Evolutionary conservation across 192 early-diverging fungal species (phyloP), one percentile per base, ranked within the genome.

Genomic region (Irineochytrium annulatum): DNA sequence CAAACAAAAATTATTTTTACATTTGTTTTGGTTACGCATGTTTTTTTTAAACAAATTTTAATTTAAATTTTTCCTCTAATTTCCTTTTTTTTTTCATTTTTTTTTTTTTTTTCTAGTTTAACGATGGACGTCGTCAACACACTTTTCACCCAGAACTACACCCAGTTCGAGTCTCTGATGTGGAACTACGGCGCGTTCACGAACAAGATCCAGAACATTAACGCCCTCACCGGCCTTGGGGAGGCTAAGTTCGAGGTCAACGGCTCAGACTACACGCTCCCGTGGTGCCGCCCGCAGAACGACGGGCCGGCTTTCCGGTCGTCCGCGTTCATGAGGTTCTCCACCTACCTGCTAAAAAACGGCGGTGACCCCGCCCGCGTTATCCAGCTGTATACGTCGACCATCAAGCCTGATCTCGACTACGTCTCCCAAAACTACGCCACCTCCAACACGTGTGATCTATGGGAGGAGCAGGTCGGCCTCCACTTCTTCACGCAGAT

Each of bases 401-500:
- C 76, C 16, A 76, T 89, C 49, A 69, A 71, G 34, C 32, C 29
- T 3, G 87, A 88, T 52, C 69, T 90, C 43, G 79, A 89, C 37
- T 87, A 83, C 68, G 64, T 86, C 27, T 60, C 70, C 0, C 27
- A 51, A 3, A 59, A 72, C 28, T 88, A 80, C 80, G 41, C 14
- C 22, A 58, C 76, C 1, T 13, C n/a, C 57, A 58, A 60, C 29
- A 57, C 57, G 27, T 73, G 71, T 34, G 67, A 92, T 67, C 77
- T 91, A 2, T 92, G 90, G 90, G 90, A 92, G 60, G 90, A 92
- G 60, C 63, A 82, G 2, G 56, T 72, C 1, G 90, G 83, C 5
- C 3, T 32, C 34, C 87, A 90, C 63, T 89, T 85, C 48, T 91
- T 82, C 62, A 90, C 87, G 2, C 59, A 72, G 22, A 62, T 80